These are phyloP conservation scores for Massarina eburnea DNA, from an alignment of 2,329 filamentous ascomycete genomes.

Conservation along the genomic window DNA sequence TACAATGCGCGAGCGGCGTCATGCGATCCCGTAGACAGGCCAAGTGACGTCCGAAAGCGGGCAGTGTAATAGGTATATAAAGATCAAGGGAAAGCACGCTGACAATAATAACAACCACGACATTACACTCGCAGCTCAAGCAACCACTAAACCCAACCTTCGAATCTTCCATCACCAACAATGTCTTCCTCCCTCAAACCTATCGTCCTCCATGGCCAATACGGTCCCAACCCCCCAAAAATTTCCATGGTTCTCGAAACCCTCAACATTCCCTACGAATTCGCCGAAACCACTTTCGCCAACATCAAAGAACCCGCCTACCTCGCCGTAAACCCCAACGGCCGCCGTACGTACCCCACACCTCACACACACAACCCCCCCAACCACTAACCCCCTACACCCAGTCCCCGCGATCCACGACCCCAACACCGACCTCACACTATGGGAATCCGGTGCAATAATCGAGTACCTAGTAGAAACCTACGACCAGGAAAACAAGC, in stretches of 20 bases:
- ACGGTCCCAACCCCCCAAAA: constrained; percentile 47
- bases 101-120: too few relatives aligned
- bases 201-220: constrained; percentile 25
- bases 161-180: neutral
- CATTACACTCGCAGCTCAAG: neutral
- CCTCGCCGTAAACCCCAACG: constrained; percentile 45
- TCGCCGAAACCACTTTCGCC: constrained; percentile 37
- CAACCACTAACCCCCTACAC: neutral
- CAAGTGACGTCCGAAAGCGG: too few relatives aligned
- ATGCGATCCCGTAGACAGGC: too few relatives aligned
- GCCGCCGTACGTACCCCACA: constrained; percentile 12
- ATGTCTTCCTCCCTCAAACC: constrained; percentile 18
- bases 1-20: too few relatives aligned
- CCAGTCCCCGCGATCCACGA: constrained; percentile 48
- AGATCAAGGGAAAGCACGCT: too few relatives aligned
- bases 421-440: constrained; percentile 46
- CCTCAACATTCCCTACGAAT: constrained; percentile 46
- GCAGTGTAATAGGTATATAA: too few relatives aligned
- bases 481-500: constrained; percentile 46
- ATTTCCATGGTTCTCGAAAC: constrained; percentile 50
- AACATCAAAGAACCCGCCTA: constrained; percentile 47
- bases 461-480: constrained; percentile 48
- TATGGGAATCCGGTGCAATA: constrained; percentile 52
- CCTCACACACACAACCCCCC: constrained; percentile 11
- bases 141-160: neutral